phyloP scores from a whole-genome alignment of 176 grass and related monocot genomes.

The Triticum timopheevii region DNA sequence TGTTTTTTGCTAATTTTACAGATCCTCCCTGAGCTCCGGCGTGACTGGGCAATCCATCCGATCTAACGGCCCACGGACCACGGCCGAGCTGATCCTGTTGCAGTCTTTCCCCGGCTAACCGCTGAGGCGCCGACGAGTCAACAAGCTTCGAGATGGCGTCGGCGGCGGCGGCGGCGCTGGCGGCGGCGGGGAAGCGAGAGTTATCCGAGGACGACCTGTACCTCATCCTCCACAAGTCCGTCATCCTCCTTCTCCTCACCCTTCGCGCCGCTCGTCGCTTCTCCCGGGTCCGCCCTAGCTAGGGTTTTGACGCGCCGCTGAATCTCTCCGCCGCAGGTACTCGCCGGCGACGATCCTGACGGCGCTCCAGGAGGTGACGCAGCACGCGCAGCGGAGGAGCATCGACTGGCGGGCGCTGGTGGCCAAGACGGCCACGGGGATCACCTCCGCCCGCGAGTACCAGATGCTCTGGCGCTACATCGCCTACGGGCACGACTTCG shows the following conservation, averaged over 20 bases:
- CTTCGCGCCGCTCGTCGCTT: neutral
- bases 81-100: no score
- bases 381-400: conserved; percentile 27
- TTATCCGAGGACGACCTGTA: conserved; percentile 78
- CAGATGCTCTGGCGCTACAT: conserved; percentile 97
- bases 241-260: neutral
- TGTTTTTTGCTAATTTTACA: no score
- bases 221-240: conserved; percentile 67
- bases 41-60: no score
- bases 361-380: conserved; percentile 71
- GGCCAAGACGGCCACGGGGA: conserved; percentile 62
- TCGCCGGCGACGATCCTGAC: conserved; percentile 62
- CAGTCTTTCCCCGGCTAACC: neutral
- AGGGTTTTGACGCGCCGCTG: conserved; percentile 52
- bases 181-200: conserved; percentile 35
- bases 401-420: conserved; percentile 76
- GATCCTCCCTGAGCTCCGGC: no score
- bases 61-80: no score
- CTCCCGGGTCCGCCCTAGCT: conserved; percentile 23
- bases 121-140: neutral
- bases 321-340: conserved; percentile 52
- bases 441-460: conserved; percentile 79
- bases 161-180: neutral
- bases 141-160: neutral
- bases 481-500: conserved; percentile 58